phyloP scores from a whole-genome alignment of 1,284 basidiomycete species.

The Moesziomyces globuligerus region DNA sequence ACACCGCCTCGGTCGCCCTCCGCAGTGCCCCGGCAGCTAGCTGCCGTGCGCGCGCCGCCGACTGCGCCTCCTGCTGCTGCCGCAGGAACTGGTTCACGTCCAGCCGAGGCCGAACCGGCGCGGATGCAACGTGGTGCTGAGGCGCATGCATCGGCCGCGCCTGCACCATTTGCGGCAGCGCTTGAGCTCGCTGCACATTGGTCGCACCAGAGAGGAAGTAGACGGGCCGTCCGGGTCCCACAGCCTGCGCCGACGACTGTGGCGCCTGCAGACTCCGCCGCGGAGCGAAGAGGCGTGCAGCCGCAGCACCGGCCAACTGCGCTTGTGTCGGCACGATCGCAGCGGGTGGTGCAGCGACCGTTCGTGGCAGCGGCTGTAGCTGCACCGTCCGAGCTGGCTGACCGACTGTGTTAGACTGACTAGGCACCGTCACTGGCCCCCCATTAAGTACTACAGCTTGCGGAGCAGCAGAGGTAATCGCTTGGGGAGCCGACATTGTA shows the following conservation, averaged over 20 bases:
- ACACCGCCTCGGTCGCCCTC: slow-evolving; percentile 9
- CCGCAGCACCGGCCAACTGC: no score
- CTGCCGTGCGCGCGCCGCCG: slow-evolving; percentile 1
- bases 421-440: no score
- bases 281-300: no score
- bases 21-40: slow-evolving; percentile 7
- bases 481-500: slow-evolving; percentile 7
- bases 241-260: background rate
- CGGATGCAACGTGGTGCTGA: no score
- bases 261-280: background rate
- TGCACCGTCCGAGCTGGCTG: no score
- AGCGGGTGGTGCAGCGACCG: background rate
- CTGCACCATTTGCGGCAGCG: background rate
- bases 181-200: background rate
- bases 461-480: background rate
- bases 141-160: background rate
- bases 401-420: no score
- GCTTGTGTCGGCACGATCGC: background rate
- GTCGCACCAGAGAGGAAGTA: background rate
- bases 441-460: no score
- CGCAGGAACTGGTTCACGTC: background rate
- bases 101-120: background rate
- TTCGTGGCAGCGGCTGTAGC: slow-evolving; percentile 1
- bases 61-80: slow-evolving; percentile 1
- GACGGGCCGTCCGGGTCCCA: background rate